Evolutionary conservation across 306 rosid genomes (phyloP).

Genomic region (Fragaria nilgerrensis): DNA sequence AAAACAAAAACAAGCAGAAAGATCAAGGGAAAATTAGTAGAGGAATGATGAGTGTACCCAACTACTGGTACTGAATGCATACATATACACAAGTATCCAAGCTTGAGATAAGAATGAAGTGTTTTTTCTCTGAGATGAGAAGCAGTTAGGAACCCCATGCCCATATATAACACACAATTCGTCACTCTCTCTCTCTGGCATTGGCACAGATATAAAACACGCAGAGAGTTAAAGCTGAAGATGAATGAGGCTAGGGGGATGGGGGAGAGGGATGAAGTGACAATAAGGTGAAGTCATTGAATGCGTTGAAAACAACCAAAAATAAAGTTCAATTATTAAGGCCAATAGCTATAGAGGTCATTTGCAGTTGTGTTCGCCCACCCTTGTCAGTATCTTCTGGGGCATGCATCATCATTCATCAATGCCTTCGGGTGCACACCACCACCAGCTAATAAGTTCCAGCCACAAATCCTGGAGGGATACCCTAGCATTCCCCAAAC

Average conservation of each 20-base stretch:
- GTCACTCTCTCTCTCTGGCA: not conserved
- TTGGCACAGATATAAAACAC: not conserved
- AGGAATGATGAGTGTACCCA: not conserved
- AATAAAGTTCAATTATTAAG: slow-evolving; percentile 5
- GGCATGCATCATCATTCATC: slow-evolving; percentile 5
- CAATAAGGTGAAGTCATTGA: not conserved
- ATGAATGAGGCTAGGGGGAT: not conserved
- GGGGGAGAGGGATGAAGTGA: slow-evolving; percentile 1
- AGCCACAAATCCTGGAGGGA: slow-evolving; percentile 8
- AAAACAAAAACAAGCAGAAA: not conserved
- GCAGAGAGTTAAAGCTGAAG: not conserved
- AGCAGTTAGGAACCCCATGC: not conserved
- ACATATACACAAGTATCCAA: not conserved
- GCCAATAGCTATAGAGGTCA: not conserved
- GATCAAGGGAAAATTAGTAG: not conserved
- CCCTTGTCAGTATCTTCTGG: slow-evolving; percentile 6
- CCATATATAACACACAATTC: not conserved
- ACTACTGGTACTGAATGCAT: not conserved
- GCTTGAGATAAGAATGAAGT: not conserved
- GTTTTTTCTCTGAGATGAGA: not conserved
- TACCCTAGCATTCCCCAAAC: slow-evolving; percentile 3
- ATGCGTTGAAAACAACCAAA: not conserved
- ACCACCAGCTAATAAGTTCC: slow-evolving; percentile 2
- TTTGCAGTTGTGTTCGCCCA: slow-evolving; percentile 6
- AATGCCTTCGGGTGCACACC: not conserved